Evolutionary conservation across 108 stramenopile species (phyloP).

Genomic region (Epipyxis sp.): DNA sequence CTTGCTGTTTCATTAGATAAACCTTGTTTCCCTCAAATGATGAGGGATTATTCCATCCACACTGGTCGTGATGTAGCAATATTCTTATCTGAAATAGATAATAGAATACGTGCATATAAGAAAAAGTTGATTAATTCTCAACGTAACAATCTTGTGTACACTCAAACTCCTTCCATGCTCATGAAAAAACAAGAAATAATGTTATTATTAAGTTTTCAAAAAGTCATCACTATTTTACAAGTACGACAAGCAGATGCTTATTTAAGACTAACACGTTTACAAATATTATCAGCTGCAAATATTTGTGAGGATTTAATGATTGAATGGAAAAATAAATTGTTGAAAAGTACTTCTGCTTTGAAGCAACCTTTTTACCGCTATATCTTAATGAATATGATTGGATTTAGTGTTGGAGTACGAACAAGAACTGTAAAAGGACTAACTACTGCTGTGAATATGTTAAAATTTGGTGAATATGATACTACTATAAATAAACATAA

Average conservation of each 20-base stretch:
- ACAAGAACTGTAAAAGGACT: background rate
- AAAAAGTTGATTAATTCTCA: background rate
- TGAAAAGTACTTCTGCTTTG: background rate
- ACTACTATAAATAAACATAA: too few relatives aligned
- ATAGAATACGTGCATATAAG: background rate
- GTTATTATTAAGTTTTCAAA: background rate
- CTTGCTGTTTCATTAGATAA: background rate
- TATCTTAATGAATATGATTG: background rate
- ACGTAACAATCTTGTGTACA: too few relatives aligned
- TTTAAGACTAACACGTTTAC: background rate
- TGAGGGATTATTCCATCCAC: background rate
- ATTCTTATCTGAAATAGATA: background rate
- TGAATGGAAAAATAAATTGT: background rate
- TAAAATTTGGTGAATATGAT: too few relatives aligned
- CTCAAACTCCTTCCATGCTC: background rate
- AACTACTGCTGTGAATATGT: too few relatives aligned
- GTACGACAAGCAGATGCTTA: slow-evolving; percentile 1
- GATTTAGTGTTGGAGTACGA: background rate
- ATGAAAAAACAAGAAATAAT: background rate
- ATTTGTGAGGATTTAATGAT: background rate
- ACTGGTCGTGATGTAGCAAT: background rate
- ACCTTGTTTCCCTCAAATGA: background rate
- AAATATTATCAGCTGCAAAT: background rate
- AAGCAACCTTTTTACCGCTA: background rate
- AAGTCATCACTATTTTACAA: background rate